Evolutionary conservation across 2,329 filamentous ascomycete genomes (phyloP).

Genomic region (Fusarium euwallaceae): DNA sequence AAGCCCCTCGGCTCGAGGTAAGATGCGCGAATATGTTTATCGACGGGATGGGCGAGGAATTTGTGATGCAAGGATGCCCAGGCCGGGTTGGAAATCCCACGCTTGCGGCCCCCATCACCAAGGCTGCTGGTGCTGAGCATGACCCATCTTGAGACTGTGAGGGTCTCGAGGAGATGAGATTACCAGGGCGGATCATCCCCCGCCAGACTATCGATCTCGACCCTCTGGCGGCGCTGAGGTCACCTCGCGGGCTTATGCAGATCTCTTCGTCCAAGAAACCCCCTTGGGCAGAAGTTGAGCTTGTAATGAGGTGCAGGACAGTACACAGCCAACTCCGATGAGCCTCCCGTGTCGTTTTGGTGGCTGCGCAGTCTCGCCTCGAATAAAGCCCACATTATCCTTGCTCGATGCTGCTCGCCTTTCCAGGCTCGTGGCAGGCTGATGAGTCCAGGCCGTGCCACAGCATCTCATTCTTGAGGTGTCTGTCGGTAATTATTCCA

Average conservation of each 20-base stretch:
- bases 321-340: background rate
- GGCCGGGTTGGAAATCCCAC: conserved; percentile 25
- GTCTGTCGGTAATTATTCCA: conserved; percentile 10
- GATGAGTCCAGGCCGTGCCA: conserved; percentile 29
- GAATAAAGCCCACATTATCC: conserved; percentile 15
- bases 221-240: conserved; percentile 12
- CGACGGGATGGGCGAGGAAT: conserved; percentile 30
- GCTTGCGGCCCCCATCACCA: conserved; percentile 26
- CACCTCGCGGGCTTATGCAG: conserved; percentile 12
- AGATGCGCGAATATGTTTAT: conserved; percentile 17
- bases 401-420: conserved; percentile 15
- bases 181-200: conserved; percentile 24
- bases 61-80: conserved; percentile 35
- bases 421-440: conserved; percentile 3
- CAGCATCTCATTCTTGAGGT: conserved; percentile 14
- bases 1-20: conserved; percentile 12
- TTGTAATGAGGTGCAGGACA: background rate
- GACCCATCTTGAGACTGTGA: conserved; percentile 18
- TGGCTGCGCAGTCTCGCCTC: conserved; percentile 1
- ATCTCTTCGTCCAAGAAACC: conserved; percentile 12
- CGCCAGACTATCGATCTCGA: conserved; percentile 20
- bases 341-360: background rate
- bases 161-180: conserved; percentile 33
- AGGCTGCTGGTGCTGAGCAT: conserved; percentile 17
- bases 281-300: conserved; percentile 7